Evolutionary conservation across 2,329 filamentous ascomycete genomes (phyloP).

Genomic region (Calonectria fujianensis): DNA sequence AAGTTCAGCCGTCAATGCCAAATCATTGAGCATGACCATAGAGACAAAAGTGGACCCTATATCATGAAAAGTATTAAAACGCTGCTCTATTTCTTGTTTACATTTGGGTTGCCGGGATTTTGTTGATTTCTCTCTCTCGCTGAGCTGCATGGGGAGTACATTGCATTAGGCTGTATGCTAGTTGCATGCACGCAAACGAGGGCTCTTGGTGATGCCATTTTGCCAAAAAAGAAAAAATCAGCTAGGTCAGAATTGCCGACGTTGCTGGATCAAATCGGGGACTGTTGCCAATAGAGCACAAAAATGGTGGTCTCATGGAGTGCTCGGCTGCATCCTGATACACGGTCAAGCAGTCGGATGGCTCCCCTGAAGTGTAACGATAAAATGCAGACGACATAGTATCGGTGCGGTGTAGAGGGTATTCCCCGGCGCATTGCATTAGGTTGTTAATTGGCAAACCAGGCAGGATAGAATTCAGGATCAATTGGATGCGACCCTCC

Average conservation of each 20-base stretch:
- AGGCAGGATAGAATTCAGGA: neutral
- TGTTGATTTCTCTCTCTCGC: neutral
- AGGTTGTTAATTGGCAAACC: neutral
- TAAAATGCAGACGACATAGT: neutral
- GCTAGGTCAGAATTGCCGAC: neutral
- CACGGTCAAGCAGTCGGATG: neutral
- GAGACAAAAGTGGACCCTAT: neutral
- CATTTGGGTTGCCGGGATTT: neutral
- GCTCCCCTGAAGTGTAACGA: conserved; percentile 5
- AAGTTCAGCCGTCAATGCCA: neutral
- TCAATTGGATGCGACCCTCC: neutral
- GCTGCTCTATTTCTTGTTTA: neutral
- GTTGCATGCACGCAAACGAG: neutral
- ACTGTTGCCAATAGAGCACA: neutral
- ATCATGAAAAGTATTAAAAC: neutral
- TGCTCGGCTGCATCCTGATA: neutral
- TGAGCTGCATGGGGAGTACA: neutral
- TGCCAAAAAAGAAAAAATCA: neutral
- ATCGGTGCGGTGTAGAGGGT: neutral
- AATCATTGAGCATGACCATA: neutral
- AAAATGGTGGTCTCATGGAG: neutral
- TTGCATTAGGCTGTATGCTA: neutral
- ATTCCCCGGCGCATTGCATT: neutral
- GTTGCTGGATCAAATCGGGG: neutral
- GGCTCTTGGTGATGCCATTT: neutral